These are phyloP conservation scores for Ophiocordyceps polyrhachis-furcata DNA, from an alignment of 2,329 filamentous ascomycete genomes.

Conservation along the genomic window DNA sequence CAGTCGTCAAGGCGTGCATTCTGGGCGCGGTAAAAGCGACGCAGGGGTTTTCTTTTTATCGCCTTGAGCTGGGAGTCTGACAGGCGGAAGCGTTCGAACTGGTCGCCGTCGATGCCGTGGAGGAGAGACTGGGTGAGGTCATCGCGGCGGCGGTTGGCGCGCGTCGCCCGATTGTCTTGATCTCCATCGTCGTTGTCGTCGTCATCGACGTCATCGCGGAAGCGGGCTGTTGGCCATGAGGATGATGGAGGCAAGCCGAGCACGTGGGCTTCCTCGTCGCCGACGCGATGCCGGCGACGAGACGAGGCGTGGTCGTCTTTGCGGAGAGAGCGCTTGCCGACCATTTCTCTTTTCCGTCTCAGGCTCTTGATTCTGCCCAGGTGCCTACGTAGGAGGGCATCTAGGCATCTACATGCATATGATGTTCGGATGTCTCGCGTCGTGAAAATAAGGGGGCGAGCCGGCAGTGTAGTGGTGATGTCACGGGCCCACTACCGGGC, in stretches of 20 bases:
- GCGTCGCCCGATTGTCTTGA: background rate
- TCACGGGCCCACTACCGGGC: background rate
- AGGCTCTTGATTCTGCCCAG: no score
- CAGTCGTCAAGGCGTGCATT: constrained; percentile 15
- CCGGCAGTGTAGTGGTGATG: background rate
- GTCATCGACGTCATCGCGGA: constrained; percentile 12
- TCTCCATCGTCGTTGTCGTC: constrained; percentile 1
- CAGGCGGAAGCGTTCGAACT: constrained; percentile 13
- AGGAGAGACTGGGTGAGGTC: constrained; percentile 13
- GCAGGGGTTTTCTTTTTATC: constrained; percentile 12
- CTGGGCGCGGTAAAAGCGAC: constrained; percentile 12
- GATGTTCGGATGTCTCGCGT: no score
- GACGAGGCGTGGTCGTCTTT: background rate
- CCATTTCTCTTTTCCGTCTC: background rate
- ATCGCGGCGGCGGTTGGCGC: constrained; percentile 11
- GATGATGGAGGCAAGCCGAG: background rate
- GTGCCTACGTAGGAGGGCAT: no score
- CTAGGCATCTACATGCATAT: no score
- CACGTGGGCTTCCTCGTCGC: background rate
- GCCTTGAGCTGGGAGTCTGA: constrained; percentile 9
- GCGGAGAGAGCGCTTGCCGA: background rate
- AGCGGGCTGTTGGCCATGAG: constrained; percentile 2
- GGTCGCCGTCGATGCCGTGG: constrained; percentile 11
- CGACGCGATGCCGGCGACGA: background rate
- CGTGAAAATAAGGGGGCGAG: background rate